phyloP scores from a whole-genome alignment of 2,329 filamentous ascomycete species.

The Phialophora macrospora region DNA sequence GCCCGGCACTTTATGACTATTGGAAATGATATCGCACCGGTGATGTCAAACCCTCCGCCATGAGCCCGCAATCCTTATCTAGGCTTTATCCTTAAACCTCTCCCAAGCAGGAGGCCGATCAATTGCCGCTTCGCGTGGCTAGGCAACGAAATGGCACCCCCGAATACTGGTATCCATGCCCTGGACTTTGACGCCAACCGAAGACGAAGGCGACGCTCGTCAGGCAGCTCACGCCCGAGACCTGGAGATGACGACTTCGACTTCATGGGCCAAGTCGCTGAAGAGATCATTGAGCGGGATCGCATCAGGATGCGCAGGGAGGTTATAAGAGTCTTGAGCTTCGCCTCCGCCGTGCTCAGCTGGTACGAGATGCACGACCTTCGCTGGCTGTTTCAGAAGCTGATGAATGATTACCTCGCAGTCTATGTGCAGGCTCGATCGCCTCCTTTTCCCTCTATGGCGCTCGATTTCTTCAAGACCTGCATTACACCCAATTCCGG shows the following conservation, averaged over 20 bases:
- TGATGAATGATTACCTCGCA: constrained; percentile 36
- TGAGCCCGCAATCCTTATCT: neutral
- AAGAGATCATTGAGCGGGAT: constrained; percentile 64
- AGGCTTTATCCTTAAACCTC: constrained; percentile 4
- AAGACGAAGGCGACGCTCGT: constrained; percentile 34
- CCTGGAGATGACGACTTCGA: constrained; percentile 44
- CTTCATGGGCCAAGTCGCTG: constrained; percentile 66
- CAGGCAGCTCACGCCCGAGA: constrained; percentile 34
- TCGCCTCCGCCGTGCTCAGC: constrained; percentile 64
- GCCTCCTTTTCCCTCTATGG: constrained; percentile 94
- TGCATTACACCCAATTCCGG: constrained; percentile 88
- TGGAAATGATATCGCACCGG: neutral
- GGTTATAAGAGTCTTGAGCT: constrained; percentile 60
- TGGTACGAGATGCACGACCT: constrained; percentile 49
- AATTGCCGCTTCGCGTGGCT: neutral
- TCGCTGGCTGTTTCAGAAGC: neutral
- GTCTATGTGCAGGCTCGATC: constrained; percentile 85
- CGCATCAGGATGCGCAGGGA: constrained; percentile 59
- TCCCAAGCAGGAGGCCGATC: neutral
- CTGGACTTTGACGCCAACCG: constrained; percentile 55
- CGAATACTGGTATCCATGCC: constrained; percentile 47
- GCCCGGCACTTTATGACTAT: neutral
- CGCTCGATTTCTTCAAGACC: constrained; percentile 80
- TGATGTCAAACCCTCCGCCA: constrained; percentile 1
- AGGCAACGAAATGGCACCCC: constrained; percentile 28